Evolutionary conservation across 1,139 yeast species (phyloP).

Genomic region (Barnettozyma hawaiiensis): DNA sequence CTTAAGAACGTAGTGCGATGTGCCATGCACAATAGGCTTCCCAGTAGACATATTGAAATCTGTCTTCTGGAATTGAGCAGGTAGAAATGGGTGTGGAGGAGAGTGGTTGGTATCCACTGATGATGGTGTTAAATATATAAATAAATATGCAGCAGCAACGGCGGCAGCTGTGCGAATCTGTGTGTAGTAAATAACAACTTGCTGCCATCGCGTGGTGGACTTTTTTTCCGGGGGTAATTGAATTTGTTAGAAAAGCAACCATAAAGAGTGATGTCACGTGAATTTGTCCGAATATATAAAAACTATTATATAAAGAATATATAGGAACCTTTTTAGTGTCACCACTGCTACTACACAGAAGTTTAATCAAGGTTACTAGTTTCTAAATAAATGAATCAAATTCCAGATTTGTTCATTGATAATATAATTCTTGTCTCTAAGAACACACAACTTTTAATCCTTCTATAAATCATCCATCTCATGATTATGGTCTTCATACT

Average conservation of each 20-base stretch:
- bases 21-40: conserved; percentile 42
- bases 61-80: neutral
- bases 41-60: conserved; percentile 7
- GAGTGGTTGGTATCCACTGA: neutral
- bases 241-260: too few species aligned
- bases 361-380: too few species aligned
- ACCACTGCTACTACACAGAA: too few species aligned
- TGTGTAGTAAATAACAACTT: too few species aligned
- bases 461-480: conserved; percentile 2
- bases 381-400: too few species aligned
- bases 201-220: conserved; percentile 8
- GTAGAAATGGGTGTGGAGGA: neutral
- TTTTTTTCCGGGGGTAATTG: conserved; percentile 1
- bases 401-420: too few species aligned
- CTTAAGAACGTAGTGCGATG: conserved; percentile 40
- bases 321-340: too few species aligned
- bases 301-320: too few species aligned
- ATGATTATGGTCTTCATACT: conserved; percentile 1
- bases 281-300: neutral
- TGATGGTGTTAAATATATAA: too few species aligned
- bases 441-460: conserved; percentile 8
- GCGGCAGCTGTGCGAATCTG: too few species aligned
- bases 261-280: neutral
- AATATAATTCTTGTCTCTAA: neutral
- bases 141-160: too few species aligned